Evolutionary conservation across 495 filamentous ascomycete genomes (phyloP).

Genomic region (Podospora fimiseda): DNA sequence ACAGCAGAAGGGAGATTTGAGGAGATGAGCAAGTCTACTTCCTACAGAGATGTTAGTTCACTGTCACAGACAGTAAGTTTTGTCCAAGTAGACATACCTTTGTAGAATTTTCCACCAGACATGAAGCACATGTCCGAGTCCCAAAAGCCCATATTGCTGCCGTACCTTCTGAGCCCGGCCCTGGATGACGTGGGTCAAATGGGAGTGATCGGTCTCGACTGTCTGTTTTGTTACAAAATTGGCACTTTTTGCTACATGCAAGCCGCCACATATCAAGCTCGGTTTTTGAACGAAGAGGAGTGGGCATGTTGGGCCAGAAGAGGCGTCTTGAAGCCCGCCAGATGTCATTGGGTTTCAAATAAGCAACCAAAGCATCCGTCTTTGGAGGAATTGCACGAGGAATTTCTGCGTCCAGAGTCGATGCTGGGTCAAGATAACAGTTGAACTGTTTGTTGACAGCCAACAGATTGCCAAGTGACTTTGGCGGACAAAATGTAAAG

Average conservation of each 20-base stretch:
- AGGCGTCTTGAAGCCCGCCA: conserved; percentile 54
- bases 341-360: conserved; percentile 48
- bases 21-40: conserved; percentile 57
- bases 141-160: conserved; percentile 61
- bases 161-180: conserved; percentile 47
- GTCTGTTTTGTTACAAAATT: conserved; percentile 43
- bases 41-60: conserved; percentile 41
- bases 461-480: conserved; percentile 43
- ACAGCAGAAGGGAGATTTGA: conserved; percentile 50
- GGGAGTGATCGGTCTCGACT: conserved; percentile 6
- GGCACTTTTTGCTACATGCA: conserved; percentile 46
- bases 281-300: conserved; percentile 45
- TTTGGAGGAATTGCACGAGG: conserved; percentile 14
- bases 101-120: conserved; percentile 48
- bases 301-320: conserved; percentile 50
- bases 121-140: conserved; percentile 53
- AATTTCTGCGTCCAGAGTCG: conserved; percentile 20
- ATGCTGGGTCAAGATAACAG: conserved; percentile 43
- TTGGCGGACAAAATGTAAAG: conserved; percentile 49
- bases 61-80: neutral
- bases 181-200: conserved; percentile 41
- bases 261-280: conserved; percentile 62
- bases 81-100: conserved; percentile 45
- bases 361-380: conserved; percentile 14
- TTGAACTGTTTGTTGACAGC: conserved; percentile 48